Evolutionary conservation across 345 rosid genomes (phyloP).

Genomic region (Gynandropsis gynandra): DNA sequence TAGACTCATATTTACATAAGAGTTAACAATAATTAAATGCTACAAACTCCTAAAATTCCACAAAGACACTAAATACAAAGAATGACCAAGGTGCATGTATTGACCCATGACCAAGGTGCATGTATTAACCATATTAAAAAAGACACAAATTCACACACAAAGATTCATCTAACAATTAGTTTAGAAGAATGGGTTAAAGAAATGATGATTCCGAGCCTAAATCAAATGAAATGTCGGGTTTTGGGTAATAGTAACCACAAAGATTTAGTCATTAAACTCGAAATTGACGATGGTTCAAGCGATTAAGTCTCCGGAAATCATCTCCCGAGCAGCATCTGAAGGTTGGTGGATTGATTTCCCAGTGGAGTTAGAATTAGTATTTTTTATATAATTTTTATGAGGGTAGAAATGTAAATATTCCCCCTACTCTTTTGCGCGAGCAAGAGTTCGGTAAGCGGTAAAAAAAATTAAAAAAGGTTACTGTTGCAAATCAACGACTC

Average conservation of each 20-base stretch:
- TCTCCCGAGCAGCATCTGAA: conserved; percentile 41
- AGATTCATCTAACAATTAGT: too few species aligned
- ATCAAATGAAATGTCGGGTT: conserved; percentile 36
- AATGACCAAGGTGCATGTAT: too few species aligned
- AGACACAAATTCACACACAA: too few species aligned
- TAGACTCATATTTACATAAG: too few species aligned
- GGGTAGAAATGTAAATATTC: conserved; percentile 44
- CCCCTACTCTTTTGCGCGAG: conserved; percentile 35
- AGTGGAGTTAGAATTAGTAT: neutral
- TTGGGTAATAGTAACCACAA: conserved; percentile 29
- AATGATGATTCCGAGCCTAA: conserved; percentile 50
- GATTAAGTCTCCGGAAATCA: conserved; percentile 31
- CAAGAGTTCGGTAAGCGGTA: conserved; percentile 19
- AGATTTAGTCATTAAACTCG: conserved; percentile 33
- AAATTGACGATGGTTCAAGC: conserved; percentile 28
- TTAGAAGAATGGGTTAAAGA: conserved; percentile 59
- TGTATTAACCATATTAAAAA: too few species aligned
- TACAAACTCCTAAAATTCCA: too few species aligned
- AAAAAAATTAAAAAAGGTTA: conserved; percentile 23
- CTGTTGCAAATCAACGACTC: conserved; percentile 9
- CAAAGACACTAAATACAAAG: too few species aligned
- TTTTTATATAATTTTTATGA: neutral
- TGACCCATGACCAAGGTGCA: too few species aligned
- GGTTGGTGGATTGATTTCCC: conserved; percentile 28
- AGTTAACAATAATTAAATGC: too few species aligned